Evolutionary conservation across 371 early-diverging fungal genomes (phyloP).

Genomic region (Rhizopus sp.): DNA sequence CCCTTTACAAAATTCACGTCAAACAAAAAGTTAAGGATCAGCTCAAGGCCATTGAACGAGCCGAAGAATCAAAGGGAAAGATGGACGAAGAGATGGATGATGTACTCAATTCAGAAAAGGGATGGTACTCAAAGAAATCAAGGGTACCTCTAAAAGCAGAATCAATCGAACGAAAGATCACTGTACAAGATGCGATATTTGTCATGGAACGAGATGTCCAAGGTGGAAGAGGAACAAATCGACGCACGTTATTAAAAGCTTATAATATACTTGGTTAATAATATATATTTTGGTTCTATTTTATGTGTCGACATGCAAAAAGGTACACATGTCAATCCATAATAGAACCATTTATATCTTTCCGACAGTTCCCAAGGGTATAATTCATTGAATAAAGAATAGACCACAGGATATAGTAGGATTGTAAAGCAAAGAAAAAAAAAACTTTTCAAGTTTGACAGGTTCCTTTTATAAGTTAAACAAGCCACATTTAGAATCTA

Average conservation of each 20-base stretch:
- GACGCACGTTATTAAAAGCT: conserved; percentile 64
- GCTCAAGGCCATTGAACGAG: conserved; percentile 69
- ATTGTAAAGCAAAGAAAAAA: conserved; percentile 18
- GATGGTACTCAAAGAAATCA: conserved; percentile 24
- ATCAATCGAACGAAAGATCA: conserved; percentile 50
- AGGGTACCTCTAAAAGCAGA: conserved; percentile 5
- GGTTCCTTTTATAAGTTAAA: conserved; percentile 13
- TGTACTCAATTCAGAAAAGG: neutral
- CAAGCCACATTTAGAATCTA: conserved; percentile 4
- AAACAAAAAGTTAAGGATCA: conserved; percentile 71
- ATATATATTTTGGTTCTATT: conserved; percentile 9
- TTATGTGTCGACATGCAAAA: conserved; percentile 5
- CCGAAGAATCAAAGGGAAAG: conserved; percentile 54
- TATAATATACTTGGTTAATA: conserved; percentile 49
- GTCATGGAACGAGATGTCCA: conserved; percentile 73
- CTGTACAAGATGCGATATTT: conserved; percentile 73
- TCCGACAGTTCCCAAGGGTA: conserved; percentile 36
- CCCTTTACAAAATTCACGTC: conserved; percentile 66
- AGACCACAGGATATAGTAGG: conserved; percentile 37
- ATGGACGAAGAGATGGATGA: conserved; percentile 46
- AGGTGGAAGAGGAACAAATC: conserved; percentile 58
- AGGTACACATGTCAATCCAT: conserved; percentile 4
- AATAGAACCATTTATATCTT: conserved; percentile 19
- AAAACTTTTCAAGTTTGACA: conserved; percentile 3
- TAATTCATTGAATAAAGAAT: conserved; percentile 24